Evolutionary conservation across 2,329 filamentous ascomycete species (phyloP).

Genomic region (Paecilomyces sp.): DNA sequence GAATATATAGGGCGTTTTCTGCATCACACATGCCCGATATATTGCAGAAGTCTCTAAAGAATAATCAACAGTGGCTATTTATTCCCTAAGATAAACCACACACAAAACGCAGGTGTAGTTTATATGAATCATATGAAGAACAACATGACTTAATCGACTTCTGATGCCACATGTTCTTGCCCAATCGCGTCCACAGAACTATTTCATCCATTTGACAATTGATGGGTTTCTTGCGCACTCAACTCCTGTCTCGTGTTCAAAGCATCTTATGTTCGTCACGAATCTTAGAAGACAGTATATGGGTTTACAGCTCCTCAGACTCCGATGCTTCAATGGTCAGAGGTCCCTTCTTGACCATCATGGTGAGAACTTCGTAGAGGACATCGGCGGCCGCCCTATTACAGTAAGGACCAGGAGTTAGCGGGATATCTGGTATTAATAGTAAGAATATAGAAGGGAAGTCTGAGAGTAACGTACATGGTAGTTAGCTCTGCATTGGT

Average conservation of each 20-base stretch:
- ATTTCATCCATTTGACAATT: neutral
- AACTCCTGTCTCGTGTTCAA: neutral
- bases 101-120: no score
- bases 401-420: conserved; percentile 5
- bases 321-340: conserved; percentile 37
- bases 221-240: neutral
- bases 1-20: no score
- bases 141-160: no score
- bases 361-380: conserved; percentile 70
- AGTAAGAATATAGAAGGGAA: neutral
- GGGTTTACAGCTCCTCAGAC: neutral
- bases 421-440: neutral
- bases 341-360: conserved; percentile 75
- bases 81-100: no score
- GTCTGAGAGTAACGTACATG: conserved; percentile 22
- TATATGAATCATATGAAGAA: no score
- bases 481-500: conserved; percentile 53
- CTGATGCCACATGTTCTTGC: no score
- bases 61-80: no score
- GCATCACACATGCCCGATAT: no score
- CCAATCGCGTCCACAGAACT: neutral
- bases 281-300: neutral
- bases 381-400: conserved; percentile 46
- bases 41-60: no score
- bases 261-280: neutral